Evolutionary conservation across 2,329 filamentous ascomycete species (phyloP).

Genomic region (Fusarium nygamai): DNA sequence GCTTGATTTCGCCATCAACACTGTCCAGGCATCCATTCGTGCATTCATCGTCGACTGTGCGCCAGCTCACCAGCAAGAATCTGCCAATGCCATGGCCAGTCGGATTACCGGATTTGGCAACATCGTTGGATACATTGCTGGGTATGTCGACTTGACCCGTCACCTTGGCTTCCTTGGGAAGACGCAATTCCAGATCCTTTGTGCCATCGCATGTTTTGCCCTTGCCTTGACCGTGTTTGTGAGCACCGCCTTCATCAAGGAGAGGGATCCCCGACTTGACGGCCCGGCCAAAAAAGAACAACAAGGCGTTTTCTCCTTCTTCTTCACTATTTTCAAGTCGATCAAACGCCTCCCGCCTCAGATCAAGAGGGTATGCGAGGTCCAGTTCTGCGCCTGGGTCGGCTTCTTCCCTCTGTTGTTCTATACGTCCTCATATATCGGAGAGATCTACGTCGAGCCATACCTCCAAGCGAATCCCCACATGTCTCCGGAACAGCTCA

Average conservation of each 20-base stretch:
- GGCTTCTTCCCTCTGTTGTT: conserved; percentile 97
- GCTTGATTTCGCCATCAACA: conserved; percentile 95
- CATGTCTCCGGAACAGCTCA: conserved; percentile 79
- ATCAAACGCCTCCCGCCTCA: conserved; percentile 83
- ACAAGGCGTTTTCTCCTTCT: conserved; percentile 79
- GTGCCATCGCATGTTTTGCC: conserved; percentile 81
- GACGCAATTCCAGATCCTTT: conserved; percentile 93
- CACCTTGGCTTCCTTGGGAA: conserved; percentile 83
- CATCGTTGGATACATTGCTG: conserved; percentile 88
- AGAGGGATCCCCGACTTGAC: conserved; percentile 83
- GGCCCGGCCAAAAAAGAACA: conserved; percentile 68
- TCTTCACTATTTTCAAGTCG: conserved; percentile 78
- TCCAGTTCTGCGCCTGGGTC: conserved; percentile 90
- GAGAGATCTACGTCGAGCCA: conserved; percentile 90
- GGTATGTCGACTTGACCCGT: conserved; percentile 81
- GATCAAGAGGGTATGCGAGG: conserved; percentile 81
- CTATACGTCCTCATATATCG: conserved; percentile 94
- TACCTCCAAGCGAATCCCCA: conserved; percentile 80
- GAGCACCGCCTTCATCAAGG: conserved; percentile 75
- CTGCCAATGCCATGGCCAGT: conserved; percentile 94
- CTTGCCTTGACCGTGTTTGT: conserved; percentile 75
- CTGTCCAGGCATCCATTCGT: conserved; percentile 91
- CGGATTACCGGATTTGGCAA: conserved; percentile 88
- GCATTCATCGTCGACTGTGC: conserved; percentile 95
- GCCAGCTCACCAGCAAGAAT: conserved; percentile 91